These are phyloP conservation scores for Petunia hybrid DNA, from an alignment of 305 asterid species.

Conservation along the genomic window DNA sequence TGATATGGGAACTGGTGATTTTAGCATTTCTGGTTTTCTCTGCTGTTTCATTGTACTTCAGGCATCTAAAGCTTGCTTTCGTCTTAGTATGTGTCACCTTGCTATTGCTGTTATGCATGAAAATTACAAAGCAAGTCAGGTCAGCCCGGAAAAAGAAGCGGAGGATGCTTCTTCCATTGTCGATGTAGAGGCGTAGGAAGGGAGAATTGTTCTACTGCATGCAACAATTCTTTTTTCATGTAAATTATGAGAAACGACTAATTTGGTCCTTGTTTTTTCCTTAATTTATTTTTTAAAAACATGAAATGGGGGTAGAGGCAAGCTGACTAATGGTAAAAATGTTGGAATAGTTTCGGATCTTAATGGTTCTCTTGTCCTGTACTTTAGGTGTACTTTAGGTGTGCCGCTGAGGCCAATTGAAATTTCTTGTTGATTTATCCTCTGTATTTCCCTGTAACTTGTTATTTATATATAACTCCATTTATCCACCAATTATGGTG, in stretches of 20 bases:
- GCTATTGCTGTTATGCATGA: constrained; percentile 73
- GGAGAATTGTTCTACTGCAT: constrained; percentile 33
- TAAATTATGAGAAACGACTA: constrained; percentile 42
- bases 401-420: not conserved
- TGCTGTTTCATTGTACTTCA: constrained; percentile 72
- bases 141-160: constrained; percentile 78
- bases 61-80: constrained; percentile 70
- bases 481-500: not conserved
- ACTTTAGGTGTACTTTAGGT: not conserved
- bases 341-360: not conserved
- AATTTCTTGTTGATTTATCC: not conserved
- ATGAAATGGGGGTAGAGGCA: not conserved
- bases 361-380: not conserved
- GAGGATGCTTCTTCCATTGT: constrained; percentile 94
- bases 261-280: not conserved
- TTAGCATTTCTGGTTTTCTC: constrained; percentile 79
- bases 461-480: not conserved
- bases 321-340: not conserved
- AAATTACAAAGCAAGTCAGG: constrained; percentile 72
- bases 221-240: constrained; percentile 37
- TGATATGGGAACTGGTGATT: constrained; percentile 86
- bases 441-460: not conserved
- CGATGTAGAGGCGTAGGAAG: constrained; percentile 59
- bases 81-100: constrained; percentile 60
- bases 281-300: not conserved